Percentiles rank a stretch among this genome's conserved stretches.
Conservation (phyloP, 1,139 yeast species). For the Geotrichum carabidarum region DNA sequence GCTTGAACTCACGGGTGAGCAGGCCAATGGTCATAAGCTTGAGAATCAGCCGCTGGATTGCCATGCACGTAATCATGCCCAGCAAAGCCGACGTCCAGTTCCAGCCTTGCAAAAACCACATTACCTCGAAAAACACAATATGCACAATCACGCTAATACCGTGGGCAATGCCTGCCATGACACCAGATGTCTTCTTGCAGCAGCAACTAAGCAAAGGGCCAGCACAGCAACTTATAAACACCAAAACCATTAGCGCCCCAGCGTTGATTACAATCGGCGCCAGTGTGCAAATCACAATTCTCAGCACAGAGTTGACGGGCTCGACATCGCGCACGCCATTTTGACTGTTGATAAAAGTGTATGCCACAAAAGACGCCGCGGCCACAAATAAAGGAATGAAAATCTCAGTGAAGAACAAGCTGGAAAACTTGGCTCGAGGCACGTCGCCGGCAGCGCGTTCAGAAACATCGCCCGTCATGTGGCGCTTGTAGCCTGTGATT, state of each 20-base stretch:
- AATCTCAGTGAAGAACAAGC: conserved; percentile 79
- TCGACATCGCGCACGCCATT: conserved; percentile 70
- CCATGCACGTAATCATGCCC: conserved; percentile 80
- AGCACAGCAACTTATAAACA: conserved; percentile 87
- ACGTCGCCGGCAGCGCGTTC: conserved; percentile 95
- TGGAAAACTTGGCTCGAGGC: conserved; percentile 87
- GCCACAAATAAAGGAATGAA: conserved; percentile 80
- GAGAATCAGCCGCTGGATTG: conserved; percentile 83
- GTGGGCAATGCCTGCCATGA: conserved; percentile 94
- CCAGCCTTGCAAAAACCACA: conserved; percentile 98
- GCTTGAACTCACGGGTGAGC: conserved; percentile 95
- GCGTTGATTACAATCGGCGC: conserved; percentile 89
- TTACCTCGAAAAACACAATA: conserved; percentile 78
- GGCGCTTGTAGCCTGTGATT: conserved; percentile 96
- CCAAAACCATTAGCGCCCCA: conserved; percentile 60
- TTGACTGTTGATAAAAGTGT: conserved; percentile 91
- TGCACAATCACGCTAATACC: conserved; percentile 83
- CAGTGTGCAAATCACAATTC: conserved; percentile 81
- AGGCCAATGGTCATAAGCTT: conserved; percentile 72
- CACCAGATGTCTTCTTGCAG: conserved; percentile 97
- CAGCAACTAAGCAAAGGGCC: conserved; percentile 93
- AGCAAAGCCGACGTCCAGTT: conserved; percentile 78
- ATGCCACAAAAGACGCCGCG: conserved; percentile 87
- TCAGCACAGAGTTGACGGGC: conserved; percentile 71
- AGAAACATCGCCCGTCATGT: conserved; percentile 74